A percentile compares a stretch with the other conserved stretches of the same genome.
Conservation (phyloP, 148 eudicot species). For the Rhododendron simsii region DNA sequence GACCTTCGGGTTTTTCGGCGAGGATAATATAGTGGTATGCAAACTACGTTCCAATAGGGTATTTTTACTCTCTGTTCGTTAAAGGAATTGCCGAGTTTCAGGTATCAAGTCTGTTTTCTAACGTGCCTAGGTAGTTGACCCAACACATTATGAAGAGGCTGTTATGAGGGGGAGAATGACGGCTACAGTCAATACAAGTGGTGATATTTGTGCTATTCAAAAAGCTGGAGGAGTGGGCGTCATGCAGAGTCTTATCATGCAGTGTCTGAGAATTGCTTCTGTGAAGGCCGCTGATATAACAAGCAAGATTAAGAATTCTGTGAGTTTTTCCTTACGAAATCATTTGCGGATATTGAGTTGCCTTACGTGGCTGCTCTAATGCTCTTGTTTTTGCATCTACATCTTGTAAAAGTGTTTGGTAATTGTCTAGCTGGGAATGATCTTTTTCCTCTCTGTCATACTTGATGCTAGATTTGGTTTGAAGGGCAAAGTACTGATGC, state of each 20-base stretch:
- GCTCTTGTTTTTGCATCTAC: background rate
- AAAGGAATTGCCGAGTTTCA: background rate
- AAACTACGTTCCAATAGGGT: background rate
- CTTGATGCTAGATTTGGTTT: background rate
- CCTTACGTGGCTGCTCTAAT: background rate
- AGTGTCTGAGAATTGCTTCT: conserved; percentile 78
- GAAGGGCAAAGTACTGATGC: background rate
- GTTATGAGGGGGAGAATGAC: conserved; percentile 81
- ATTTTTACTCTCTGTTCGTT: background rate
- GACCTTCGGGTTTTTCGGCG: conserved; percentile 74
- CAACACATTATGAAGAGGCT: conserved; percentile 81
- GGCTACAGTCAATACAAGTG: conserved; percentile 67
- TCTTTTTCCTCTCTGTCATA: background rate
- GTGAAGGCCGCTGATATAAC: conserved; percentile 84
- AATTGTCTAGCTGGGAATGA: background rate
- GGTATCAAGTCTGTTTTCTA: conserved; percentile 3
- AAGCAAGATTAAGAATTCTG: conserved; percentile 56
- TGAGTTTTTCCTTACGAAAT: conserved; percentile 33
- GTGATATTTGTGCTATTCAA: conserved; percentile 89
- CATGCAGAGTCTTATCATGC: conserved; percentile 51
- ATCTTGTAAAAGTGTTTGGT: background rate
- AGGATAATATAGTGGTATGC: conserved; percentile 64
- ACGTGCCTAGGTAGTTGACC: conserved; percentile 66
- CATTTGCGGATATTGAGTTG: background rate
- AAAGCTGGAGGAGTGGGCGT: conserved; percentile 89